phyloP scores from a whole-genome alignment of 805 yeast species.

The Candida pini region DNA sequence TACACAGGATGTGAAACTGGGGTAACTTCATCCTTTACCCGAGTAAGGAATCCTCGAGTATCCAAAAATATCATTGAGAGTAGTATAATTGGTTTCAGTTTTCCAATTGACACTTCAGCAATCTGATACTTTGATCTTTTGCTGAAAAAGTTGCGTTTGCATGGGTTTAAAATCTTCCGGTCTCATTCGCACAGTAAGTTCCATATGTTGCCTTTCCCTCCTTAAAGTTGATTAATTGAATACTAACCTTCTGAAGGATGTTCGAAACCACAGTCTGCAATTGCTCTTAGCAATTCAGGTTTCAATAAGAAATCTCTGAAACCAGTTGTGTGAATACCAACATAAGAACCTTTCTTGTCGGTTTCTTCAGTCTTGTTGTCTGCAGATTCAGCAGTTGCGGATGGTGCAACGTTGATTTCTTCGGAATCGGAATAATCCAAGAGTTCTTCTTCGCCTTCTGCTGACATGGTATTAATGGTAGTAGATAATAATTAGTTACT shows the following conservation, averaged over 20 bases:
- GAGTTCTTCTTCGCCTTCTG: constrained; percentile 98
- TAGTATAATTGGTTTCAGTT: too few species aligned
- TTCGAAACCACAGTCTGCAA: constrained; percentile 98
- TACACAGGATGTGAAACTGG: too few species aligned
- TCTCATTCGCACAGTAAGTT: neutral
- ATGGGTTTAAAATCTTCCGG: too few species aligned
- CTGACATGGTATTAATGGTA: constrained; percentile 70
- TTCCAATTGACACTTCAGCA: too few species aligned
- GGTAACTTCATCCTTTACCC: too few species aligned
- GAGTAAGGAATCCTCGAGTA: too few species aligned
- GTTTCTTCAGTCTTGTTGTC: constrained; percentile 48
- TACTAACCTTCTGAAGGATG: constrained; percentile 98
- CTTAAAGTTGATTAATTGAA: neutral
- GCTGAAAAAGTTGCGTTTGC: too few species aligned
- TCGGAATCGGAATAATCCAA: constrained; percentile 98
- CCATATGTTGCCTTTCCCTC: neutral
- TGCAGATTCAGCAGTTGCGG: constrained; percentile 40
- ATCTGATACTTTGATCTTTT: too few species aligned
- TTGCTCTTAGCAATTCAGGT: constrained; percentile 95
- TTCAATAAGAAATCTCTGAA: constrained; percentile 95
- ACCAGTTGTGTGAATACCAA: constrained; percentile 97
- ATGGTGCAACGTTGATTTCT: constrained; percentile 75
- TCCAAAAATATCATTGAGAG: too few species aligned
- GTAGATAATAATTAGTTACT: too few species aligned
- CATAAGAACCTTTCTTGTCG: constrained; percentile 94